phyloP scores from a whole-genome alignment of 2,329 filamentous ascomycete genomes.

The Curvularia eragrostidis region DNA sequence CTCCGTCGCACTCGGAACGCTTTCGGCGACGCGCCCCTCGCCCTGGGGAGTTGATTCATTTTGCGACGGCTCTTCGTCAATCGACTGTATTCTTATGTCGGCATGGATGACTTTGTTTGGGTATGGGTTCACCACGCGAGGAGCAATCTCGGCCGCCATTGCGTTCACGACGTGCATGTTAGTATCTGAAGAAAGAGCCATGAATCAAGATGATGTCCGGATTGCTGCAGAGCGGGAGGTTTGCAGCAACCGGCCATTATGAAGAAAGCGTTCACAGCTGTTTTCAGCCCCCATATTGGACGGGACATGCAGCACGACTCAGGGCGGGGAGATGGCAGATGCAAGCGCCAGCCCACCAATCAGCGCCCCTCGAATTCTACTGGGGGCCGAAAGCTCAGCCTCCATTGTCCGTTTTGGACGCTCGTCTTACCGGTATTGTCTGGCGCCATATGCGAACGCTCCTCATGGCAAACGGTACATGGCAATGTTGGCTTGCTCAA shows the following conservation, averaged over 20 bases:
- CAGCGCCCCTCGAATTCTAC: not conserved
- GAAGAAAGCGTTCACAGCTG: conserved; percentile 17
- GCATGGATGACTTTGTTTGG: conserved; percentile 35
- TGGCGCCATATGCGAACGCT: conserved; percentile 6
- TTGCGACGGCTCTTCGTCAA: conserved; percentile 24
- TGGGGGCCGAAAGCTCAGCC: conserved; percentile 30
- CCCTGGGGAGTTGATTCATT: conserved; percentile 1
- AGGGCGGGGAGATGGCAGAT: conserved; percentile 7
- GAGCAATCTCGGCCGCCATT: conserved; percentile 25
- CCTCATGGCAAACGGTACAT: conserved; percentile 2
- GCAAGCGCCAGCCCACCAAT: conserved; percentile 5
- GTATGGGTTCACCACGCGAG: conserved; percentile 22
- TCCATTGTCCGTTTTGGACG: conserved; percentile 2
- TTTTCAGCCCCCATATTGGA: conserved; percentile 40
- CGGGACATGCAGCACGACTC: conserved; percentile 19
- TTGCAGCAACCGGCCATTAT: conserved; percentile 27
- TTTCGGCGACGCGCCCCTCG: conserved; percentile 3
- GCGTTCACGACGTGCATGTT: conserved; percentile 19
- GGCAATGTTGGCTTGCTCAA: not conserved
- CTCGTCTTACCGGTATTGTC: conserved; percentile 12
- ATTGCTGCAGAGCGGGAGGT: conserved; percentile 21
- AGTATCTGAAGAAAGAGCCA: conserved; percentile 18
- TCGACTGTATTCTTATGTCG: conserved; percentile 32
- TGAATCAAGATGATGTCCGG: conserved; percentile 1
- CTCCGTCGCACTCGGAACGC: not conserved